Evolutionary conservation across 2,329 filamentous ascomycete genomes (phyloP), one percentile per base, ranked within the genome.

Genomic region (Epichloe coenophiala): DNA sequence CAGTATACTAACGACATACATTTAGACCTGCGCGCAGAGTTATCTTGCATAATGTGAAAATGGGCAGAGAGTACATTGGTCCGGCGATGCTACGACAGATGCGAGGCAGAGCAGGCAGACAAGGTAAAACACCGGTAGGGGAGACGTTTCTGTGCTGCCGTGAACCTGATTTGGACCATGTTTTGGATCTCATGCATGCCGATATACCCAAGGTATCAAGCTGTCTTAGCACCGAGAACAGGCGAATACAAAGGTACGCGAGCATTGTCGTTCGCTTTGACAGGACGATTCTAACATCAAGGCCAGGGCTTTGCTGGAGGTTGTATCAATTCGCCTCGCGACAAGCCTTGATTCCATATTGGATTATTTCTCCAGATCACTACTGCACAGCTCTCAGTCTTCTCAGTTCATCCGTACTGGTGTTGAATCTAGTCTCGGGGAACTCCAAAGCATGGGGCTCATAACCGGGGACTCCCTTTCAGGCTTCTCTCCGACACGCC

Each of bases 61-160:
- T 89, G 83, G 86, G 86, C 0, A 75, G 82, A 48, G 84, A 88
- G 44, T 70, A 88, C 45, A 78, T 89, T n/a, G 85, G 84, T 0
- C 85, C 86, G 12, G 81, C 85, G 4, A 86, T 90, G 81, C 71
- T 90, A 64, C 78, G 84, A 46, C 86, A 90, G 65, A 90, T 89
- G 86, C 78, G 84, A 60, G 86, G 86, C 3, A 76, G 86, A 53
- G 86, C 86, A 19, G 86, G 86, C 6, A 76, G 86, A 49, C 88
- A 88, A 65, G 86, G 86, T 46, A 89, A 88, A 60, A 84, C 87
- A 50, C 83, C 86, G 47, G 70, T 86, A 45, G 86, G 86, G 2
- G 86, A 89, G 66, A 89, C 84, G 1, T 89, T 85, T 61, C 69
- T 89, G 1, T 88, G 85, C 61, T 89, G 85, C 59, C 76, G 80